Evolutionary conservation across 371 early-diverging fungal genomes (phyloP).

Genomic region (Mortierella sp.): DNA sequence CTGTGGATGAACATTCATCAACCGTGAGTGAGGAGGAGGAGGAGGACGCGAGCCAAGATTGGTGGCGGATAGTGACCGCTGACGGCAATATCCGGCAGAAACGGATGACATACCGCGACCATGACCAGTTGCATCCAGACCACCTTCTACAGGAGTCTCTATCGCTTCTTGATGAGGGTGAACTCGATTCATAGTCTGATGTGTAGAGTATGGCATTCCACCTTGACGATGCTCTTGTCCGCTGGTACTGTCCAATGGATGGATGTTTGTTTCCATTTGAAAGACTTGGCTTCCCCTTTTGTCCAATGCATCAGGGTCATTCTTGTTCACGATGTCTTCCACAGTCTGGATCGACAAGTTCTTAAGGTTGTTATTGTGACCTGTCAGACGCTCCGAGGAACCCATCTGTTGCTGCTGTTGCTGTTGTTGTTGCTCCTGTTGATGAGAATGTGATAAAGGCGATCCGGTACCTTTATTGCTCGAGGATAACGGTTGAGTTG

Average conservation of each 20-base stretch:
- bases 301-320: not conserved
- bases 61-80: slow-evolving; percentile 38
- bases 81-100: slow-evolving; percentile 22
- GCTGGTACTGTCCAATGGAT: slow-evolving; percentile 48
- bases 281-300: slow-evolving; percentile 17
- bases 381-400: not conserved
- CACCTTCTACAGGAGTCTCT: slow-evolving; percentile 8
- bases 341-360: slow-evolving; percentile 45
- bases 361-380: slow-evolving; percentile 25
- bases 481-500: not conserved
- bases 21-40: slow-evolving; percentile 3
- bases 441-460: too few species aligned
- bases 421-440: too few species aligned
- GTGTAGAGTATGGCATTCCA: too few species aligned
- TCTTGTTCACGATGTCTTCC: not conserved
- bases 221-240: too few species aligned
- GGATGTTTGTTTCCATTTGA: slow-evolving; percentile 23
- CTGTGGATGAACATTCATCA: not conserved
- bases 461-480: too few species aligned
- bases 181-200: slow-evolving; percentile 51
- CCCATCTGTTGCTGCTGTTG: not conserved
- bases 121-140: not conserved
- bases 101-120: slow-evolving; percentile 2
- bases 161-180: slow-evolving; percentile 26
- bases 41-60: slow-evolving; percentile 13